A percentile compares a stretch with the other conserved stretches of the same genome.
phyloP scores from a whole-genome alignment of 2,329 filamentous ascomycete species.

The Beauveria pseudobassiana region DNA sequence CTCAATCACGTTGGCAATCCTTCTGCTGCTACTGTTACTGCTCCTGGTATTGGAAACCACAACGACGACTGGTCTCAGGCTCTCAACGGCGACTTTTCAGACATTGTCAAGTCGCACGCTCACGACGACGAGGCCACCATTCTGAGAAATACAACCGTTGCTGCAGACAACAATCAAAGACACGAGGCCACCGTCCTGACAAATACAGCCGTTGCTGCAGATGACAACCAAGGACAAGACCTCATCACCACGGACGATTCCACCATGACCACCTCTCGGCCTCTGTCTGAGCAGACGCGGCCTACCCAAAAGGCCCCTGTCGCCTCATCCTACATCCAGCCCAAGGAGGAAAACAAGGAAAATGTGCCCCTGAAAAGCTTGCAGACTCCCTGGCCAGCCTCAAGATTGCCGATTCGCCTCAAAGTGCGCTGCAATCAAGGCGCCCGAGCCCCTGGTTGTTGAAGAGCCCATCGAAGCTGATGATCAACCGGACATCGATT shows the following conservation, averaged over 20 bases:
- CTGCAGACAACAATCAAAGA: not conserved
- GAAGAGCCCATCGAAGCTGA: not conserved
- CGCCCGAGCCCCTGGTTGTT: not conserved
- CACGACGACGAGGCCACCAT: not conserved
- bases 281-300: conserved; percentile 26
- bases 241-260: not conserved
- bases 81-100: conserved; percentile 1
- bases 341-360: conserved; percentile 8
- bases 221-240: not conserved
- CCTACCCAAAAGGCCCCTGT: conserved; percentile 30
- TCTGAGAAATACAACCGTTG: not conserved
- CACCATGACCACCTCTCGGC: conserved; percentile 4
- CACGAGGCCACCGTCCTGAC: not conserved
- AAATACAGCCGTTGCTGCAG: not conserved
- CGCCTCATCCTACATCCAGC: not conserved
- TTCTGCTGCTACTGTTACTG: not conserved
- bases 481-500: not conserved
- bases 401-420: not conserved
- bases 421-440: not conserved
- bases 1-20: not conserved
- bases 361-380: conserved; percentile 7
- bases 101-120: conserved; percentile 3
- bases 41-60: not conserved
- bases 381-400: not conserved
- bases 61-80: conserved; percentile 4